Evolutionary conservation across 257 asterid species (phyloP), one percentile per base, ranked within the genome.

Genomic region (Ballota nigra): DNA sequence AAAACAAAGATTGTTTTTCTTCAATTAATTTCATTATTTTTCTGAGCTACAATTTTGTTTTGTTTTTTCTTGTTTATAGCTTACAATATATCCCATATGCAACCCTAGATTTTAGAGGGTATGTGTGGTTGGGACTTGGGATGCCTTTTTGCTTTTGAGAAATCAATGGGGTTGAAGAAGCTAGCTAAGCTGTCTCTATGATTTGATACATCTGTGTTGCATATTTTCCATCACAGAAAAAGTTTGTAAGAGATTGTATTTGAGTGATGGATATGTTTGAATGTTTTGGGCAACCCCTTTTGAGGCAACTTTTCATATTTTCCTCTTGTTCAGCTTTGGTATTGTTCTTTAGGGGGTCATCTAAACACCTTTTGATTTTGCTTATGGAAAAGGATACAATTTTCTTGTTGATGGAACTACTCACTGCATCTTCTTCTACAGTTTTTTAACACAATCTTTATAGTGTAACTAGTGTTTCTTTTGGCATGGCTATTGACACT

Each of bases 21-120:
- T 66, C 57, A 81, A 57, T 41, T 81, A 64, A 38, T 33, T 77
- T 72, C 47, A 63, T 68, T 69, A 3, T 43, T 74, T 43, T 70
- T 41, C 47, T 70, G n/a, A 66, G 20, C 59, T 51, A 63, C 51
- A 66, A 16, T 56, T 72, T 66, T 69, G 57, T 20, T 18, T 33
- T 64, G 13, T 41, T 56, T 20, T 40, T 63, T 29, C 52, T 63
- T 76, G 66, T 66, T 66, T 29, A 66, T 83, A 74, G 64, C 71
- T 66, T 45, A 34, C 52, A 69, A 49, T 65, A 49, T 52, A 63
- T 63, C 81, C 55, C 88, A 82, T 75, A 65, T 78, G 89, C 85
- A 82, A 63, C 84, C 86, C 92, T 72, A 77, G 78, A 71, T 80
- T 83, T 81, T 86, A 78, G 77, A 73, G 91, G 86, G 83, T 63